Percentiles rank a stretch among this genome's conserved stretches.
Conservation (phyloP, 1,284 basidiomycete genomes). For the Irpex sp. region DNA sequence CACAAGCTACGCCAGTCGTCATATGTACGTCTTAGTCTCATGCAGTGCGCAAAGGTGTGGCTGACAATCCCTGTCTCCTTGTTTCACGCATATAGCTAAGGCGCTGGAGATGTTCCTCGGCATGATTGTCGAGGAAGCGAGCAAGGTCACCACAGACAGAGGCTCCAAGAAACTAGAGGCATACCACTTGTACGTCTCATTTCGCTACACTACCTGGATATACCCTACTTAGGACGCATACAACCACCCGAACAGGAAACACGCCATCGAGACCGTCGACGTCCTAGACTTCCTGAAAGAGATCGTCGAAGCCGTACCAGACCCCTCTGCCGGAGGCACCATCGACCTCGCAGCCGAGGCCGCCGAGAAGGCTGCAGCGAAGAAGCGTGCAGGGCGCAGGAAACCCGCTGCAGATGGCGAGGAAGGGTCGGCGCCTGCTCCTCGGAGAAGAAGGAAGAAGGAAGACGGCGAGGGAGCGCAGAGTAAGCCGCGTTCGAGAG, state of each 20-base stretch:
- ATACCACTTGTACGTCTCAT: conserved; percentile 89
- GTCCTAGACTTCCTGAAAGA: conserved; percentile 97
- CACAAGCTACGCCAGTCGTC: conserved; percentile 95
- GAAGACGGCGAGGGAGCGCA: conserved; percentile 34
- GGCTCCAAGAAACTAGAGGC: conserved; percentile 93
- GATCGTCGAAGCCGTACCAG: conserved; percentile 90
- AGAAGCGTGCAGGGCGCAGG: conserved; percentile 63
- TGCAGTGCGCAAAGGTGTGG: not conserved
- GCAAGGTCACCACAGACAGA: conserved; percentile 83
- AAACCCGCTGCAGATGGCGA: conserved; percentile 42
- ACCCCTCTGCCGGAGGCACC: conserved; percentile 87
- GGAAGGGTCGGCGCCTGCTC: conserved; percentile 33
- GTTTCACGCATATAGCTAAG: conserved; percentile 75
- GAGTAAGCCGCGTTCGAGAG: conserved; percentile 10
- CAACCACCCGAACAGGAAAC: conserved; percentile 72
- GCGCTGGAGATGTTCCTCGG: conserved; percentile 95
- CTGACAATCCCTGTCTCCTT: conserved; percentile 1
- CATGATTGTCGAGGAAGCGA: conserved; percentile 87
- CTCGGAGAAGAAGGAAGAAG: conserved; percentile 34
- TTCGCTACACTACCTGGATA: conserved; percentile 2
- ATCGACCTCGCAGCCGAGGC: conserved; percentile 73
- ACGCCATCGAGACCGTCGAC: conserved; percentile 90
- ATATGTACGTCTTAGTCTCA: conserved; percentile 79
- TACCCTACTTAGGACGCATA: too few species aligned
- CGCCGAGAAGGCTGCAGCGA: conserved; percentile 58